Evolutionary conservation across 352 stramenopile genomes (phyloP).

Genomic region (Chrysophaeum taylorii): DNA sequence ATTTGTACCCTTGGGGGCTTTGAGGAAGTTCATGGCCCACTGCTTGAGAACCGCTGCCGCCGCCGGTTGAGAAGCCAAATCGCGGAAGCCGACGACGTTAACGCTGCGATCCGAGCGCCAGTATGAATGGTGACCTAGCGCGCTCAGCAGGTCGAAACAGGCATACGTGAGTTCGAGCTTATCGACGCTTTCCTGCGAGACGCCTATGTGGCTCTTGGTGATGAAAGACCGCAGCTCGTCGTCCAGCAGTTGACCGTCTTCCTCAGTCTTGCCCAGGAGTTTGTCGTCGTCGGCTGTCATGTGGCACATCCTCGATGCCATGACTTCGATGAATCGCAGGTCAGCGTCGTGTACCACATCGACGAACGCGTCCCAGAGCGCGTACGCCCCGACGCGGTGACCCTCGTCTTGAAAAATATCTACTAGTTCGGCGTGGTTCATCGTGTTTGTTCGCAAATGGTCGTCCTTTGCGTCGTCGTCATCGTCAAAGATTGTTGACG

Average conservation of each 20-base stretch:
- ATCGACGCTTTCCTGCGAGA: background rate
- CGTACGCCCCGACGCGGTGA: background rate
- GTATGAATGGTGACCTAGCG: slow-evolving; percentile 6
- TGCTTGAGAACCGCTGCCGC: background rate
- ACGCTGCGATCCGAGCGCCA: background rate
- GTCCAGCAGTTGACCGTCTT: too few relatives aligned
- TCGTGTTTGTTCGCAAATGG: too few relatives aligned
- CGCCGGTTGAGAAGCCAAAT: background rate
- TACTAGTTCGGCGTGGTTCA: background rate
- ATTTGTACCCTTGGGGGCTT: background rate
- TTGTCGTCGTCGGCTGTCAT: background rate
- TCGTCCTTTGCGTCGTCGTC: too few relatives aligned
- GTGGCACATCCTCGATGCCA: background rate
- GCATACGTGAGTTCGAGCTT: background rate
- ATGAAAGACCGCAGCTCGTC: background rate
- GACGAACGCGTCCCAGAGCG: slow-evolving; percentile 6
- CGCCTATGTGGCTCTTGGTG: background rate
- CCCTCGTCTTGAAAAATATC: slow-evolving; percentile 13
- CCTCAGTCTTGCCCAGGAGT: too few relatives aligned
- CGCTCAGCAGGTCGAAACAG: background rate
- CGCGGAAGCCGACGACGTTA: slow-evolving; percentile 2
- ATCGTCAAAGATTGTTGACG: too few relatives aligned
- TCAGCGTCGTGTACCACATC: background rate
- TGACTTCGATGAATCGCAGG: background rate
- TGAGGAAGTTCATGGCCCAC: background rate